Evolutionary conservation across 176 grass and related monocot species (phyloP).

Genomic region (barley (Hordeum vulgare)): MorexV3_pseudomolecules_assembly NC_058523.1:395566343-395566842

Average conservation of each 20-base stretch:
- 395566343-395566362: no score
- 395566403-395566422: no score
- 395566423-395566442: no score
- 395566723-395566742: slow-evolving; percentile 62
- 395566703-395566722: slow-evolving; percentile 67
- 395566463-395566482: no score
- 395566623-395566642: neutral
- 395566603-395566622: neutral
- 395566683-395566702: slow-evolving; percentile 68
- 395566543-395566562: neutral
- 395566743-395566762: neutral
- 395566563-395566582: neutral
- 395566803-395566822: neutral
- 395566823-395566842: neutral
- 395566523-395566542: slow-evolving; percentile 8
- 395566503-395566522: neutral
- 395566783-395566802: neutral
- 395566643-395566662: neutral
- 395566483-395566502: neutral
- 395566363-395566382: no score
- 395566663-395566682: neutral
- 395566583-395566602: slow-evolving; percentile 19
- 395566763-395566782: neutral
- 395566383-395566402: no score
- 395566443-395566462: no score